Evolutionary conservation across 176 grass and related monocot genomes (phyloP).

Genomic region (Typha latifolia): DNA sequence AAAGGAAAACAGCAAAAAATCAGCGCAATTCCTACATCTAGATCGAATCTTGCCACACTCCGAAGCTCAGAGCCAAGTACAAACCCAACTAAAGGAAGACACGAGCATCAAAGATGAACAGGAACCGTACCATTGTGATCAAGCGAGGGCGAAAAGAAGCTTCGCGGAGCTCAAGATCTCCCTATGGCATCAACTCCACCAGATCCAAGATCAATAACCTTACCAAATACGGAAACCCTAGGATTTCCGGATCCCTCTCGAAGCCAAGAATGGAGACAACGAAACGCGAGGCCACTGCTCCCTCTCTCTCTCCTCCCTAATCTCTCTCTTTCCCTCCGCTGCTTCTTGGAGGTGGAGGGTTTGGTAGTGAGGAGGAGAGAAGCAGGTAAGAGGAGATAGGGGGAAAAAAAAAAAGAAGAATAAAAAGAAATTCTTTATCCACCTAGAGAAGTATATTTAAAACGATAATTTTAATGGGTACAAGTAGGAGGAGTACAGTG

Average conservation of each 20-base stretch:
- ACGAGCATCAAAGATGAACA: not conserved
- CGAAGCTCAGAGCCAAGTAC: conserved; percentile 4
- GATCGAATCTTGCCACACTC: not conserved
- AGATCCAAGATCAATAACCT: conserved; percentile 20
- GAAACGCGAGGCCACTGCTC: conserved; percentile 14
- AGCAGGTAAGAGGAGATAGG: conserved; percentile 7
- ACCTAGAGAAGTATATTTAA: too few relatives aligned
- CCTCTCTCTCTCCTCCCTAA: not conserved
- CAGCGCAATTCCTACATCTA: not conserved
- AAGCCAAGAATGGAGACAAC: not conserved
- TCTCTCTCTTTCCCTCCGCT: conserved; percentile 16
- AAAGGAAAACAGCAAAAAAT: not conserved
- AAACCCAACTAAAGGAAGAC: conserved; percentile 6
- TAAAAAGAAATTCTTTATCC: not conserved
- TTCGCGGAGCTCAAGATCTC: conserved; percentile 36
- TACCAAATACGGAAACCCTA: not conserved
- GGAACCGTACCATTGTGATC: conserved; percentile 8
- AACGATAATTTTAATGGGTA: conserved; percentile 2
- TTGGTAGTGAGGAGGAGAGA: conserved; percentile 35
- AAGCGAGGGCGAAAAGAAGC: not conserved
- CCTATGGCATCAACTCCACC: not conserved
- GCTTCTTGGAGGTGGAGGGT: conserved; percentile 20
- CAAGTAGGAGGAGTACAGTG: conserved; percentile 28
- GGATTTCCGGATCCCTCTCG: not conserved
- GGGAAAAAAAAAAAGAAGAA: conserved; percentile 1